phyloP scores from a whole-genome alignment of 2,329 filamentous ascomycete species.

The Xylariaceae sp. region DNA sequence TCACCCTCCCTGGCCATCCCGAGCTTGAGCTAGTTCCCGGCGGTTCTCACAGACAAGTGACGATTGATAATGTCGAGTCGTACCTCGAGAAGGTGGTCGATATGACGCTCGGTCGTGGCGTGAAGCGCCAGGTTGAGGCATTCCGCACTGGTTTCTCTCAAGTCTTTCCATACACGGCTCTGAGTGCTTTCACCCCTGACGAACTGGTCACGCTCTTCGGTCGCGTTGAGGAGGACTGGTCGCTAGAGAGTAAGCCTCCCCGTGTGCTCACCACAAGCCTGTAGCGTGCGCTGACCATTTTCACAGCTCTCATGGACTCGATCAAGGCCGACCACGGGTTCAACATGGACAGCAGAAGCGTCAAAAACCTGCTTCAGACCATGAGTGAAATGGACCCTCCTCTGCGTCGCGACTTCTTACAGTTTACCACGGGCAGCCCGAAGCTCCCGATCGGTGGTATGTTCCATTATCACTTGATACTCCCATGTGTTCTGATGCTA shows the following conservation, averaged over 20 bases:
- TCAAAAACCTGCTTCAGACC: constrained; percentile 83
- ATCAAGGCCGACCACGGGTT: constrained; percentile 98
- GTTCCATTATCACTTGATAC: constrained; percentile 27
- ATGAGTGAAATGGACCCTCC: constrained; percentile 78
- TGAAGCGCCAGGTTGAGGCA: constrained; percentile 81
- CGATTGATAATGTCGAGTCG: constrained; percentile 80
- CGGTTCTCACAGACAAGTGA: constrained; percentile 68
- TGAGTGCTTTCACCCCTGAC: constrained; percentile 89
- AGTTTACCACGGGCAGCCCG: constrained; percentile 96
- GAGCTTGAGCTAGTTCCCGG: constrained; percentile 72
- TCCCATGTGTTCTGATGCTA: constrained; percentile 18
- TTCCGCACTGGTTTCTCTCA: constrained; percentile 89
- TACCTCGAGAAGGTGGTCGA: constrained; percentile 90
- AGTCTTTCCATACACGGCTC: constrained; percentile 89
- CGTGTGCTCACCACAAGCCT: background rate
- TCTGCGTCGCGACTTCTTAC: constrained; percentile 85
- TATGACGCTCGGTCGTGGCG: constrained; percentile 81
- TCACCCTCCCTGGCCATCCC: constrained; percentile 87
- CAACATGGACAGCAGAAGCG: constrained; percentile 96
- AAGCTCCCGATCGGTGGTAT: constrained; percentile 96
- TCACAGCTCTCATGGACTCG: constrained; percentile 85
- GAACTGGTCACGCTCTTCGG: constrained; percentile 95
- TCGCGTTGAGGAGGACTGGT: constrained; percentile 90
- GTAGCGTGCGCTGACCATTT: constrained; percentile 17
- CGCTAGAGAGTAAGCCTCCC: constrained; percentile 74